Evolutionary conservation across 2,329 filamentous ascomycete genomes (phyloP).

Genomic region (Claviceps maximensis): DNA sequence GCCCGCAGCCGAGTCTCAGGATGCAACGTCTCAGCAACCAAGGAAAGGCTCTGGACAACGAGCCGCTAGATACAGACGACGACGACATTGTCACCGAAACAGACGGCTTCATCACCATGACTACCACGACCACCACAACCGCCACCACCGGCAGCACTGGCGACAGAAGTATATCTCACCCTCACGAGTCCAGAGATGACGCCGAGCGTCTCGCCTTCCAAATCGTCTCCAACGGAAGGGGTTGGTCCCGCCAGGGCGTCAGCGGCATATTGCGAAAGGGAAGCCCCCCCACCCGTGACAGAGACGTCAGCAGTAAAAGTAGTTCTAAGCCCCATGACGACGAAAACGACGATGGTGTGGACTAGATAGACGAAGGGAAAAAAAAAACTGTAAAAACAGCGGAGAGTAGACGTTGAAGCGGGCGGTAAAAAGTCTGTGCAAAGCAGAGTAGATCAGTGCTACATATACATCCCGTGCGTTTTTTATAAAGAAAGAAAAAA

Average conservation of each 20-base stretch:
- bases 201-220: slow-evolving; percentile 33
- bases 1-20: slow-evolving; percentile 25
- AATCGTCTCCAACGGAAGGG: slow-evolving; percentile 24
- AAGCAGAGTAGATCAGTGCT: too few species aligned
- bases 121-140: slow-evolving; percentile 2
- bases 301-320: slow-evolving; percentile 12
- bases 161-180: slow-evolving; percentile 7
- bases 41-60: slow-evolving; percentile 30
- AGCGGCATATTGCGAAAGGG: slow-evolving; percentile 29
- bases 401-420: background rate
- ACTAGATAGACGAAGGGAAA: slow-evolving; percentile 3
- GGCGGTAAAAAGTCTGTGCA: background rate
- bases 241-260: slow-evolving; percentile 27
- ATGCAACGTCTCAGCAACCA: slow-evolving; percentile 34
- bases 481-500: too few species aligned
- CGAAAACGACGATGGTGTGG: slow-evolving; percentile 24
- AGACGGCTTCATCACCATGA: background rate
- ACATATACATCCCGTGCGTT: too few species aligned
- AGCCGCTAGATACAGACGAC: slow-evolving; percentile 26
- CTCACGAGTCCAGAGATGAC: slow-evolving; percentile 18
- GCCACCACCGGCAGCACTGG: background rate
- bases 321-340: slow-evolving; percentile 14
- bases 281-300: background rate
- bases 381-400: background rate
- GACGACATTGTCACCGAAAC: slow-evolving; percentile 8